Evolutionary conservation across 495 filamentous ascomycete genomes (phyloP).

Genomic region (Xanthoparmelia taractica): DNA sequence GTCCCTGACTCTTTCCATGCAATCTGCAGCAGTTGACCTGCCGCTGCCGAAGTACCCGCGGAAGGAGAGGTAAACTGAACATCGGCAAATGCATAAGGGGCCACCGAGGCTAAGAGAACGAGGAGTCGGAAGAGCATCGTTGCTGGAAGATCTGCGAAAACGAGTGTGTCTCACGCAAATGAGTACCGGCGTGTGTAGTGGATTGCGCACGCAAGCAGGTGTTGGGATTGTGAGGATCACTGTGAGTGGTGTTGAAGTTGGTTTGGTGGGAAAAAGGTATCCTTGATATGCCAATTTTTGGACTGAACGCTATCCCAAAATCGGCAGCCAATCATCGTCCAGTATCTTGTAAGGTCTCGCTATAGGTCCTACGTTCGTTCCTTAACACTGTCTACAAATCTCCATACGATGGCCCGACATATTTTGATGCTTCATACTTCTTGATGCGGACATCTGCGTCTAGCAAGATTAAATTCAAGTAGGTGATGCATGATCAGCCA

Average conservation of each 20-base stretch:
- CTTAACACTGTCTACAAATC: neutral
- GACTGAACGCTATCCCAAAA: neutral
- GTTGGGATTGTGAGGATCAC: conserved; percentile 15
- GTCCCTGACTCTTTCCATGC: conserved; percentile 53
- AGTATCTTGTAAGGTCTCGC: no score
- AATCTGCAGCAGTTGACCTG: conserved; percentile 45
- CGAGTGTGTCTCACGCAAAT: conserved; percentile 3
- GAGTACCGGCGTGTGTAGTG: neutral
- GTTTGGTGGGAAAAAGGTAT: neutral
- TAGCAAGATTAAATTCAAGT: neutral
- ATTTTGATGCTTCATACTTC: neutral
- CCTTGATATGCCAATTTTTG: neutral
- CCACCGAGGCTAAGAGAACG: conserved; percentile 36
- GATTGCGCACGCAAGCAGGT: neutral
- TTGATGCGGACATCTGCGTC: neutral
- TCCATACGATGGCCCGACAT: neutral
- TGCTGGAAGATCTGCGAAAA: conserved; percentile 3
- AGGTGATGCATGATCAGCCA: neutral
- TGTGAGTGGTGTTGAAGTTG: neutral
- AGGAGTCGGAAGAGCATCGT: conserved; percentile 33
- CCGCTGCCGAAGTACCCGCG: conserved; percentile 40
- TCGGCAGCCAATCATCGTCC: neutral
- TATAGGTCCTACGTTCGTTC: neutral
- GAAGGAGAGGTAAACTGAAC: conserved; percentile 48
- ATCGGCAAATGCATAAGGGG: conserved; percentile 46